Conservation (phyloP, 139 green algal genomes). For the Eudorina sp. region DNA sequence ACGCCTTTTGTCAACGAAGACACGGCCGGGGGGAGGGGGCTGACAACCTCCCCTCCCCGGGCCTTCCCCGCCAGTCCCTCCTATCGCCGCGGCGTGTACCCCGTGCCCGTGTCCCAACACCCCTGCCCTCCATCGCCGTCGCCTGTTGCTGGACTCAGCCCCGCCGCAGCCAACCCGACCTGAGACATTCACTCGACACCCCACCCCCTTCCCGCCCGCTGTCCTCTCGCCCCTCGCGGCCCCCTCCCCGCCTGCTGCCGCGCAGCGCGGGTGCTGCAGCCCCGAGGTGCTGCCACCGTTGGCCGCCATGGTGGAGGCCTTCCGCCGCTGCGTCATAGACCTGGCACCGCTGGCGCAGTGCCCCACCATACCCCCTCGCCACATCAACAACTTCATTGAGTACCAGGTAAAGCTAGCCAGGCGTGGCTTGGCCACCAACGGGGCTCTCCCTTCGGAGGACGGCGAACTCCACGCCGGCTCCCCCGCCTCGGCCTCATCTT, state of each 20-base stretch:
- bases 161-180: too few species aligned
- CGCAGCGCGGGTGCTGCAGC: constrained; percentile 51
- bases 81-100: too few species aligned
- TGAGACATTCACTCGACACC: not conserved
- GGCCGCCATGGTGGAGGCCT: constrained; percentile 56
- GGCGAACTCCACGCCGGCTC: too few species aligned
- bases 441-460: not conserved
- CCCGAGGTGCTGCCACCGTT: constrained; percentile 52
- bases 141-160: too few species aligned
- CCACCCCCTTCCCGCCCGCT: not conserved
- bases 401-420: constrained; percentile 52
- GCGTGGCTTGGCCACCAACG: not conserved
- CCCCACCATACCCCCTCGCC: constrained; percentile 51
- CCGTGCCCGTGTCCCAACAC: too few species aligned
- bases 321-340: constrained; percentile 63
- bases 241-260: not conserved
- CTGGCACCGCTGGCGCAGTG: constrained; percentile 62
- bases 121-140: too few species aligned
- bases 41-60: too few species aligned
- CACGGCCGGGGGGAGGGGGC: too few species aligned
- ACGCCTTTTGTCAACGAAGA: too few species aligned
- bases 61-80: too few species aligned
- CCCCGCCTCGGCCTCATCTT: too few species aligned
- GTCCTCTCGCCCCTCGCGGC: not conserved
- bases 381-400: constrained; percentile 77